Evolutionary conservation across 306 rosid species (phyloP), one percentile per base, ranked within the genome.

Genomic region (Corylus heterophylla): DNA sequence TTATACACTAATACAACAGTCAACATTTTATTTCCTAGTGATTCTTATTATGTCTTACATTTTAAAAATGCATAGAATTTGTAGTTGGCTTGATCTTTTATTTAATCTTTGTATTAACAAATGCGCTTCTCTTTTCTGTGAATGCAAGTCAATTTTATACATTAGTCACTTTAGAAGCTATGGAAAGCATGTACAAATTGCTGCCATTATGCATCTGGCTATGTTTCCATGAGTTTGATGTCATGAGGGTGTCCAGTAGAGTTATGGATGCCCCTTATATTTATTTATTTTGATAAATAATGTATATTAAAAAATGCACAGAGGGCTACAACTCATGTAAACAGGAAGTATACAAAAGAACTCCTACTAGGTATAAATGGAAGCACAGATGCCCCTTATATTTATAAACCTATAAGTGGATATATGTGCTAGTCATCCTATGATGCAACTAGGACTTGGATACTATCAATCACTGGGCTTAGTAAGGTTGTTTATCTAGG

Each of bases 1-100:
- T 69, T 80, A 17, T 17, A n/a, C 78, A 54, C 71, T 59, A 54
- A 37, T 9, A 69, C 69, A 74, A 62, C 44, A 70, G 64, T 71
- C 22, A 31, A 8, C 75, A 39, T 39, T 39, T 42, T 59, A 62
- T 29, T 62, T 4, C 12, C 2, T 12, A 12, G 42, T 29, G 18
- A 29, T 62, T 29, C 3, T 62, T 27, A 12, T 62, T 27, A 1
- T 29, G 44, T 62, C 20, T 27, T 13, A 12, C 44, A 29, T 58
- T 58, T 58, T 22, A 5, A 31, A 62, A 62, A 27, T 2, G 3
- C 8, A n/a, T 63, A 31, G 45, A 35, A 63, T 63, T 31, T 63
- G n/a, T 63, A 63, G 69, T 31, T 42, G 18, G 69, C 69, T 14
- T 2, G n/a, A 31, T 29, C 69, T 63, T 35, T 63, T 31, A 14